phyloP scores from a whole-genome alignment of 768 basidiomycete species.

The Russula emetica region DNA sequence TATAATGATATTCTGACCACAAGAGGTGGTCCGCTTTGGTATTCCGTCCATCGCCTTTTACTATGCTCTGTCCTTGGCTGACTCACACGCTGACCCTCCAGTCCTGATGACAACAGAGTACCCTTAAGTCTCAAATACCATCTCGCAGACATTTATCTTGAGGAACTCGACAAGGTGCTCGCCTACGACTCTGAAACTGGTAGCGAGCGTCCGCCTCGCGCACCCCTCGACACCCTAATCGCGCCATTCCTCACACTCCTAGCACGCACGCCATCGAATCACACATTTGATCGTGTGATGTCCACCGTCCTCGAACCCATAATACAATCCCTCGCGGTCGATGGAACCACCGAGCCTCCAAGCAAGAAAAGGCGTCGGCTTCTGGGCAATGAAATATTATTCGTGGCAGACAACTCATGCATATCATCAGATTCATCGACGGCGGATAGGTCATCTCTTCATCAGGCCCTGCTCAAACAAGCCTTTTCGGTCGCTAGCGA shows the following conservation, averaged over 20 bases:
- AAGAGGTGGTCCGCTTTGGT: conserved; percentile 85
- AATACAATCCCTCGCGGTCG: conserved; percentile 46
- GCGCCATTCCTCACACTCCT: conserved; percentile 69
- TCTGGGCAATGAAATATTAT: conserved; percentile 39
- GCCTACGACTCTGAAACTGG: conserved; percentile 22
- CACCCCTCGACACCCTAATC: conserved; percentile 53
- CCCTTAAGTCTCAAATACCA: conserved; percentile 81
- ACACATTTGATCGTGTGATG: conserved; percentile 71
- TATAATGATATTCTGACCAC: conserved; percentile 65
- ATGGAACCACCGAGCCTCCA: conserved; percentile 37
- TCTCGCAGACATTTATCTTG: conserved; percentile 82
- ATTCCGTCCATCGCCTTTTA: conserved; percentile 28
- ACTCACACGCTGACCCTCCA: background rate
- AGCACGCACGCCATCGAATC: conserved; percentile 57
- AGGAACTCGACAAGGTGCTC: conserved; percentile 76
- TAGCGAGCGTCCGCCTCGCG: conserved; percentile 36
- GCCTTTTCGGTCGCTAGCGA: conserved; percentile 74
- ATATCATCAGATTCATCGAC: conserved; percentile 39
- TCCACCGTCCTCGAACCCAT: conserved; percentile 66
- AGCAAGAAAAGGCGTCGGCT: conserved; percentile 47
- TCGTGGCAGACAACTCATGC: conserved; percentile 54
- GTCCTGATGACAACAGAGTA: conserved; percentile 70
- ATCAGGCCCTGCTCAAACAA: conserved; percentile 51
- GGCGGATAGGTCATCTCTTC: conserved; percentile 39
- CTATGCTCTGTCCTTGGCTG: background rate